Base-by-base conservation (phyloP, 2,329 filamentous ascomycete species). In the Talaromyces verruculosus region DNA sequence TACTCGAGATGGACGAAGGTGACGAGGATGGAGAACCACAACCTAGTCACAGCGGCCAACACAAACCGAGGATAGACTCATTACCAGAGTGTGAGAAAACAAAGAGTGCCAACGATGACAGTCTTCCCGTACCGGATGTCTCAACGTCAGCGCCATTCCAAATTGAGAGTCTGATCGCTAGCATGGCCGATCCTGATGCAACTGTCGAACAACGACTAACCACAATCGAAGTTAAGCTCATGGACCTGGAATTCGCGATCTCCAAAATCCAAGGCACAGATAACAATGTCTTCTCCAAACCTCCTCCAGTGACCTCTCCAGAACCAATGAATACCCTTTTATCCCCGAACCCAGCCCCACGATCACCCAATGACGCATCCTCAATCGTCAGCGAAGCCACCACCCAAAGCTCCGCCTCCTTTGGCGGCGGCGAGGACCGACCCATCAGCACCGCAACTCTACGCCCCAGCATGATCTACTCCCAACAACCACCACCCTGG, bases 241-340 rank as follows among this genome's bases (percentile, higher is more conserved):
- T 83, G 68, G 82, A 83, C 58, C 74, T 84, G 4, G 82, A 84
- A 68, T 81, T 82, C 64, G 82, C 82, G 5, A 80, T 84, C 67
- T 80, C 81, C 1, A 79, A 81, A 62, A 75, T 84, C 66, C 82
- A 83, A 69, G 77, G 74, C 57, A 63, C 74, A 69, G 35, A 69
- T 73, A 13, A 65, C 71, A 43, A 71, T 71, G 25, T 67, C 69
- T 5, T 55, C 58, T 28, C 67, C 59, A 49, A 68, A 65, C 37
- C 65, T 30, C 37, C 65, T 30, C 61, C 15, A 60, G 67, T 30
- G 66, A 65, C 3, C 68, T 66, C 15, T 8, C 41, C 63, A 39
- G 61, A 49, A 4, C 49, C 61, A 10, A 53, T 30, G 13, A 71
- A 67, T 33, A 43, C 68, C 43, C 66, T 68, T 10, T 17, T 37